Base-by-base conservation (phyloP, 371 early-diverging fungal genomes). In the Chytridium lagenaria region DNA sequence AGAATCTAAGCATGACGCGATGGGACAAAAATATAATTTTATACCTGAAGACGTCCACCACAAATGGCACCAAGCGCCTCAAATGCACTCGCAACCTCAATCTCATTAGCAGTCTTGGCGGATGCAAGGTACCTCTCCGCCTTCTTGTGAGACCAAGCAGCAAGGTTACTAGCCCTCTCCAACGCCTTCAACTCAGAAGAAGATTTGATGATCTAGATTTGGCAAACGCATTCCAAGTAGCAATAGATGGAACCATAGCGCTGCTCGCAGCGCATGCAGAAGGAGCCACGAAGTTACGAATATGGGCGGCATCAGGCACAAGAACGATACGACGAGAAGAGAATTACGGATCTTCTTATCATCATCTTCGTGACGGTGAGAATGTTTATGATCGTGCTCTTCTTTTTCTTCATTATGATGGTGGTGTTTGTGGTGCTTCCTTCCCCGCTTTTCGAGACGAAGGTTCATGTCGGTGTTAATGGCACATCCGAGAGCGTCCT, bases 121-220 rank as follows among this genome's bases (percentile, higher is more conserved):
- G 28, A 23, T 28, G 39, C 15, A 64, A 81, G 71, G n/a, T 59
- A 44, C 36, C 23, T 12, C 16, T 40, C 72, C 16, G 78, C 64
- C 30, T 30, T 1, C 28, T 49, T 10, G 59, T 83, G 81, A 1
- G 72, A 77, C 76, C 76, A 80, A 2, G 68, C 71, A 23, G 81
- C 78, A 39, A 80, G 91, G 36, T 86, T 83, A 50, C 87, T 80
- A 39, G 90, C 86, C 63, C 84, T 89, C 73, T 87, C 87, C 78
- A 95, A 86, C 19, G 84, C 67, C 38, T 81, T 90, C 51, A 94
- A 79, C 82, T 95, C 96, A 75, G 82, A 87, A 12, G 84, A 83
- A 38, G 89, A 87, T 81, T 95, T 95, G 83, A 88, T 85, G 74
- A 85, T 52, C 96, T 90, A 7, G 95, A 88, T 59, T 87, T 88